Conservation (phyloP, 164 flowering plant species). For the Umbilicus rupestris region DNA sequence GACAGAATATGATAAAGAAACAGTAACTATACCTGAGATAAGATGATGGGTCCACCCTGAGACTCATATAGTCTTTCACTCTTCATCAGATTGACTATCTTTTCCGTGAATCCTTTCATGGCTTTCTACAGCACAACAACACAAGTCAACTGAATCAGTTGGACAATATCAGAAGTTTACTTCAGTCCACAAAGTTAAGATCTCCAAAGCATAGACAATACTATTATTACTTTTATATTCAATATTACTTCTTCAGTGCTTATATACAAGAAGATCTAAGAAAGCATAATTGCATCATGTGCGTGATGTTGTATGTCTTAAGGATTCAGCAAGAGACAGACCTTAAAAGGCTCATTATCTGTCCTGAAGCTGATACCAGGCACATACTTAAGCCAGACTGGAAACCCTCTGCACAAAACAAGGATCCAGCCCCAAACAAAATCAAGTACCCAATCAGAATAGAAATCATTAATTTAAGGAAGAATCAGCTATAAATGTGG, state of each 20-base stretch:
- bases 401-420: slow-evolving; percentile 55
- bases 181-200: neutral
- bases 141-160: neutral
- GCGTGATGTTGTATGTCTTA: neutral
- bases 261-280: neutral
- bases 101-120: slow-evolving; percentile 72
- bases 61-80: slow-evolving; percentile 56
- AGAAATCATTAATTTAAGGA: neutral
- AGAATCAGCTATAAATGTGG: neutral
- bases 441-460: neutral
- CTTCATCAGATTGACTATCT: slow-evolving; percentile 69
- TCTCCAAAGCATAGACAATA: neutral
- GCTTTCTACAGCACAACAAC: slow-evolving; percentile 38
- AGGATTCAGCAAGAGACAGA: slow-evolving; percentile 14
- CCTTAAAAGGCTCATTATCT: slow-evolving; percentile 91
- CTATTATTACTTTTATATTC: neutral
- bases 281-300: neutral
- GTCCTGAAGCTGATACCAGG: slow-evolving; percentile 95
- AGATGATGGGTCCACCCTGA: slow-evolving; percentile 86
- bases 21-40: slow-evolving; percentile 48
- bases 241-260: neutral
- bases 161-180: neutral
- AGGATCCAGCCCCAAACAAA: neutral
- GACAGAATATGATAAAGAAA: neutral
- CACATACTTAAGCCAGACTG: slow-evolving; percentile 83